A percentile compares a stretch with the other conserved stretches of the same genome.
These are phyloP conservation scores for Penicillium maclennaniae DNA, from an alignment of 495 filamentous ascomycete genomes.

Conservation along the genomic window DNA sequence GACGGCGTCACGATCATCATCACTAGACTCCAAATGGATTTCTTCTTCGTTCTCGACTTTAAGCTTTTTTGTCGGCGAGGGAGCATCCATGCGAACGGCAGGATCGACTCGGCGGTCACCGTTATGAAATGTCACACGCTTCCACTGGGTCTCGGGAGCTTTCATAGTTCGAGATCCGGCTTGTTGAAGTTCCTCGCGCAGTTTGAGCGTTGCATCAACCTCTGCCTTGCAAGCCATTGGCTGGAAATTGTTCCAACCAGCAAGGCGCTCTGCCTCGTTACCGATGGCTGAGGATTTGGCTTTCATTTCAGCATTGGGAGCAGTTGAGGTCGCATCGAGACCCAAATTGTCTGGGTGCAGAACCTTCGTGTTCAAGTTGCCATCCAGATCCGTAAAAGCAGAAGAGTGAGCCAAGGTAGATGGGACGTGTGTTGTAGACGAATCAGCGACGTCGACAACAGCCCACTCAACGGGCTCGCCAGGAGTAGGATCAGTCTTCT, in stretches of 20 bases:
- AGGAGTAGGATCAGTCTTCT: background rate
- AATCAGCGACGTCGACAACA: conserved; percentile 2
- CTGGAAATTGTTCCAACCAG: conserved; percentile 36
- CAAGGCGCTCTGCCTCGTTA: background rate
- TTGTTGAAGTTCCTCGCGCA: background rate
- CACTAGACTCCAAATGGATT: conserved; percentile 54
- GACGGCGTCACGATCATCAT: conserved; percentile 32
- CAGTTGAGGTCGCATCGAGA: too few relatives aligned
- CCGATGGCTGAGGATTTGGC: background rate
- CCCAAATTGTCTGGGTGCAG: background rate
- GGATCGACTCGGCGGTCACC: background rate
- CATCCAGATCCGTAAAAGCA: background rate
- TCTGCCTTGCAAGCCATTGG: background rate
- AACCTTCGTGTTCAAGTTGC: background rate
- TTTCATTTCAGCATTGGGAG: background rate
- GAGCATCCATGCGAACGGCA: background rate
- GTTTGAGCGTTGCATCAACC: background rate
- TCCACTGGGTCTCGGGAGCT: background rate
- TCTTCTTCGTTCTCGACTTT: conserved; percentile 36
- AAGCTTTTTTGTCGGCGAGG: background rate
- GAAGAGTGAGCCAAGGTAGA: too few relatives aligned
- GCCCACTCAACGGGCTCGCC: conserved; percentile 8
- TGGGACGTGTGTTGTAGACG: background rate
- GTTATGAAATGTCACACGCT: background rate
- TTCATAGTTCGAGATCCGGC: background rate